Evolutionary conservation across 2,329 filamentous ascomycete species (phyloP), one percentile per base, ranked within the genome.

Genomic region (Scopulariopsis brevicaulis): DNA sequence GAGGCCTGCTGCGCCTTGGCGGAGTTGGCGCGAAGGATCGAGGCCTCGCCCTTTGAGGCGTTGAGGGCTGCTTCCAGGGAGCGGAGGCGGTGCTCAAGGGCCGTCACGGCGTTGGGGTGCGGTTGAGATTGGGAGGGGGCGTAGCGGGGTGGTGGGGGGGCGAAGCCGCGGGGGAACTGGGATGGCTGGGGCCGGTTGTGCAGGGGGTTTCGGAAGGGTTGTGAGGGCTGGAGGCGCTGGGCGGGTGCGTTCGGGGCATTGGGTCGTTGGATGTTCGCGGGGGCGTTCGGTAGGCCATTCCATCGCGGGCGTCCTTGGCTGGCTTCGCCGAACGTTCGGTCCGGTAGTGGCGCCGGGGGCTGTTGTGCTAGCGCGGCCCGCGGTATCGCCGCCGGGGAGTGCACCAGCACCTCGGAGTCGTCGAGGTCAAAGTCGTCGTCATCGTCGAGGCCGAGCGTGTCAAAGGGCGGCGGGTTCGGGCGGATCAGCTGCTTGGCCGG

Each of bases 21-120:
- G 48, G 83, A 78, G 60, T 89, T 89, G 60, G 81, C 80, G 37
- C 89, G 82, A n/a, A 92, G 77, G 60, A 92, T 90, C 55, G 86
- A 79, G 32, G 84, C 84, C 67, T 92, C 88, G 55, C 89, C 89
- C 20, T 81, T 75, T 63, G 88, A 87, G 2, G 80, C 78, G 57
- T 76, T 77, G 18, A 86, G 76, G 55, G 84, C 81, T 6, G 78
- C 71, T 62, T 81, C 77, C 3, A 86, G 73, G 1, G 76, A 73
- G 8, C 72, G 70, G 37, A 85, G 69, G 43, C 79, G 76, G 34
- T 79, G 77, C 62, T 82, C 78, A 1, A 83, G 70, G 0, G 74
- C 71, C 3, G 74, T 68, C 6, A 78, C 60, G 28, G 78, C 68
- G 59, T 75, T 70, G 65, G 32, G 71, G 35, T 69, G 67, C 1